Evolutionary conservation across 129 eudicot species (phyloP), one percentile per base, ranked within the genome.

Genomic region (Tanacetum coccineum): DNA sequence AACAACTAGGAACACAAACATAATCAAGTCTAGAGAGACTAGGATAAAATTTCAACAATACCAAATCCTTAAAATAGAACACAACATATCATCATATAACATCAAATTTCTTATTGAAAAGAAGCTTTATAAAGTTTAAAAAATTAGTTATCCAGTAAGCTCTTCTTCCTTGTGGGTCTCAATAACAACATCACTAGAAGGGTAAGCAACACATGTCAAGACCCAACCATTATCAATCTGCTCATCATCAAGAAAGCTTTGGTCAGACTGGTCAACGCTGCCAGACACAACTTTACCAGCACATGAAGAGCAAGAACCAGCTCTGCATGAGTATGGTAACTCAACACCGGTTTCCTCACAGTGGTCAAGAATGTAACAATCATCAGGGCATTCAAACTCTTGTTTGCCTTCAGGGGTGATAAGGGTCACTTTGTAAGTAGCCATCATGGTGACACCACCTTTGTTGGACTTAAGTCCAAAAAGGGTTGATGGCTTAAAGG

Each of bases 111-210:
- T 56, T 56, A 21, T 9, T 56, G n/a, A 56, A 56, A 47, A 47
- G 0, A 45, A 9, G 11, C 1, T 45, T 0, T 45, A 55, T 11
- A 55, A 18, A 55, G 20, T 56, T 19, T 19, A 55, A 6, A 30
- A 19, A 46, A 63, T n/a, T n/a, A n/a, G n/a, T 69, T 66, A 80
- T n/a, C 13, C 82, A 74, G 70, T 17, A 12, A 86, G 78, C 59
- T 84, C 97, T 0, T 67, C 88, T 68, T 91, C 94, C 84, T 85
- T 91, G 96, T 91, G 97, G 46, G 97, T 87, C 83, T 83, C 90
- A 39, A 91, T 87, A 59, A 61, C 57, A 21, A 83, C 77, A 53
- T 87, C 93, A 52, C 81, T 59, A 0, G 47, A 46, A 6, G 97
- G 88, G 49, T 72, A 83, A 25, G 97, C 93, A 5, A 70, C 81